Evolutionary conservation across 2,329 filamentous ascomycete genomes (phyloP), one percentile per base, ranked within the genome.

Genomic region (Colletotrichum lindemuthianum): DNA sequence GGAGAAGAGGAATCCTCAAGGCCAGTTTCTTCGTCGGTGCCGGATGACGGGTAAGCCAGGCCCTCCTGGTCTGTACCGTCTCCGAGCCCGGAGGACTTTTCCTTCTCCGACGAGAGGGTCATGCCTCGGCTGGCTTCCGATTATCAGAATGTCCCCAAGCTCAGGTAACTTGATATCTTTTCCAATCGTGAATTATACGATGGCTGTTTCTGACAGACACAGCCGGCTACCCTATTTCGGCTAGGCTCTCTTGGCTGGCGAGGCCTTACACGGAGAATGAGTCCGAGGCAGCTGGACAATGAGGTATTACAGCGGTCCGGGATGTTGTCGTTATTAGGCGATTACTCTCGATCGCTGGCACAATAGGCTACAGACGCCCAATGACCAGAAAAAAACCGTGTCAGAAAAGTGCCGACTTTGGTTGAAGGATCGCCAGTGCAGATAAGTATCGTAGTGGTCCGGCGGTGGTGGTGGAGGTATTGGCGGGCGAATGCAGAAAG

Each of bases 1-100:
- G 45, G 33, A 11, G 24, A 16, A 4, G 33, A 36, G 33, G 13
- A n/a, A 16, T 41, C 50, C 37, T 61, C 58, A 49, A 40, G n/a
- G 36, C 50, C 61, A 32, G 12, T 56, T 12, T 61, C 61, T n/a
- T 60, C 61, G 11, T 61, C 61, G 40, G 44, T 50, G 40, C 24
- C 34, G 33, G 34, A 53, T 10, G 40, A 37, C 24, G 43, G 12
- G 24, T 24, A 24, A 9, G 41, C 40, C n/a, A 48, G 60, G n/a
- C 52, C 40, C 10, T 59, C 48, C 54, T 41, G 48, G 33, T 48
- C 45, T 24, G 33, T 40, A 2, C 43, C 36, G 41, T 47, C 33
- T 24, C 24, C 24, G 37, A 6, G 34, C 12, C 58, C 58, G 33
- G 51, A 9, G 45, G 34, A 24, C 56, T 60, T 56, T n/a, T 56